A percentile compares a stretch with the other conserved stretches of the same genome.
Conservation (phyloP, 2,329 filamentous ascomycete genomes). For the Blastomyces emzantsi region DNA sequence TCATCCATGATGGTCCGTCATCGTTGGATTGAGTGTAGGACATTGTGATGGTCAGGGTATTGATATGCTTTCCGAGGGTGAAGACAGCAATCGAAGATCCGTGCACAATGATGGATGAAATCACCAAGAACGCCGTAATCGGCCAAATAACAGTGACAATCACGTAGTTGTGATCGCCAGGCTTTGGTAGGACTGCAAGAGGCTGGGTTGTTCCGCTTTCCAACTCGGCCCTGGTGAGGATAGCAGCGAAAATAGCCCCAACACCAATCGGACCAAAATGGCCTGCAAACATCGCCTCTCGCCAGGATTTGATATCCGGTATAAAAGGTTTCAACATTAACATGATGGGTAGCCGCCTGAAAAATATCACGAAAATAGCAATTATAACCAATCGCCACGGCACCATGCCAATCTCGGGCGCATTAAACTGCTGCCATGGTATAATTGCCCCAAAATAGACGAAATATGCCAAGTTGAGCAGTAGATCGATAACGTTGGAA, state of each 20-base stretch:
- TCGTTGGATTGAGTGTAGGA: conserved; percentile 89
- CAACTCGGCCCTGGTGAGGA: conserved; percentile 84
- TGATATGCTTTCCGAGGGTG: conserved; percentile 95
- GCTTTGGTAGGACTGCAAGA: conserved; percentile 48
- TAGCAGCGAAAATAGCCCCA: conserved; percentile 90
- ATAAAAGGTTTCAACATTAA: conserved; percentile 81
- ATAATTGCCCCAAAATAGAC: conserved; percentile 97
- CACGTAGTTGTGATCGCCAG: conserved; percentile 52
- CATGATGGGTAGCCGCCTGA: conserved; percentile 95
- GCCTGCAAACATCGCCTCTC: conserved; percentile 90
- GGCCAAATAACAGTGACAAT: conserved; percentile 89
- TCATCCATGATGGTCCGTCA: conserved; percentile 90
- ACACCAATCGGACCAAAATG: conserved; percentile 98
- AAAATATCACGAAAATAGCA: conserved; percentile 86
- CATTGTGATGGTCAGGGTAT: conserved; percentile 88
- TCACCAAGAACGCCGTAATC: conserved; percentile 86
- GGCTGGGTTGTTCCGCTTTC: conserved; percentile 70
- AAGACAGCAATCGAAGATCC: conserved; percentile 98
- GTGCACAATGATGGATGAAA: conserved; percentile 89
- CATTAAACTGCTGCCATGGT: conserved; percentile 88
- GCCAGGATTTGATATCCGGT: conserved; percentile 96
- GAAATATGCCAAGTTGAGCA: conserved; percentile 96
- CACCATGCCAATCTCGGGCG: conserved; percentile 59
- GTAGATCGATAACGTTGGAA: conserved; percentile 95
- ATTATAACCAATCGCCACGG: conserved; percentile 93